These are phyloP conservation scores for Starmerella khaoyaiensis DNA, from an alignment of 805 yeast species.

Conservation along the genomic window DNA sequence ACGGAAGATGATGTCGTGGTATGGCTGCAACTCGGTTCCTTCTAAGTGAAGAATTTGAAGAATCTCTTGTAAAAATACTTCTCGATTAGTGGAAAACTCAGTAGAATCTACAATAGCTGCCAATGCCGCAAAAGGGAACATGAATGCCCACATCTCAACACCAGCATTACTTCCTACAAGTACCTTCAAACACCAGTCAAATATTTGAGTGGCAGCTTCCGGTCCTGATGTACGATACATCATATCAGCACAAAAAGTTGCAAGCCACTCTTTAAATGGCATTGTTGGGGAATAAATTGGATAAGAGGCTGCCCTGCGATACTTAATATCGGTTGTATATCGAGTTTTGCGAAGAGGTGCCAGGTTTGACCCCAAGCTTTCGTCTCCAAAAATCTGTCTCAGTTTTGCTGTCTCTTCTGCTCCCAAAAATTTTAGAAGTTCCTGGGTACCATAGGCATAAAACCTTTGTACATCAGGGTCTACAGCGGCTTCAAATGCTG, in stretches of 20 bases:
- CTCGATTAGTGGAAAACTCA: conserved; percentile 25
- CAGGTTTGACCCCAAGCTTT: conserved; percentile 9
- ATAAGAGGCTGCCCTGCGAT: conserved; percentile 36
- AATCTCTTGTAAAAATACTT: conserved; percentile 47
- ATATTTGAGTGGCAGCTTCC: conserved; percentile 13
- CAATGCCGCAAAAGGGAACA: conserved; percentile 66
- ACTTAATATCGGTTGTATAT: conserved; percentile 43
- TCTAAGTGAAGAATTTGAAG: conserved; percentile 33
- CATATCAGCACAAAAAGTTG: conserved; percentile 52
- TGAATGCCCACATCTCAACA: conserved; percentile 48
- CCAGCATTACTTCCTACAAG: conserved; percentile 16
- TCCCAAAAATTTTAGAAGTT: conserved; percentile 45
- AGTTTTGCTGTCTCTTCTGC: conserved; percentile 9
- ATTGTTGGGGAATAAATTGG: conserved; percentile 45
- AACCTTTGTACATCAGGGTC: conserved; percentile 75
- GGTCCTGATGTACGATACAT: conserved; percentile 46
- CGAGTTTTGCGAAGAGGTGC: conserved; percentile 37
- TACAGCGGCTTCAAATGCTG: conserved; percentile 78
- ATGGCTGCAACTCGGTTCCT: conserved; percentile 40
- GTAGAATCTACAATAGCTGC: conserved; percentile 43
- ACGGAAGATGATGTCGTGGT: conserved; percentile 62
- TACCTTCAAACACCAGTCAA: conserved; percentile 17
- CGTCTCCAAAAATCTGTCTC: conserved; percentile 6
- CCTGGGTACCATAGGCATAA: conserved; percentile 82
- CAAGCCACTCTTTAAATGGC: conserved; percentile 54